Base-by-base conservation (phyloP, 768 basidiomycete species). In the Hebeloma cylindrosporum region DNA sequence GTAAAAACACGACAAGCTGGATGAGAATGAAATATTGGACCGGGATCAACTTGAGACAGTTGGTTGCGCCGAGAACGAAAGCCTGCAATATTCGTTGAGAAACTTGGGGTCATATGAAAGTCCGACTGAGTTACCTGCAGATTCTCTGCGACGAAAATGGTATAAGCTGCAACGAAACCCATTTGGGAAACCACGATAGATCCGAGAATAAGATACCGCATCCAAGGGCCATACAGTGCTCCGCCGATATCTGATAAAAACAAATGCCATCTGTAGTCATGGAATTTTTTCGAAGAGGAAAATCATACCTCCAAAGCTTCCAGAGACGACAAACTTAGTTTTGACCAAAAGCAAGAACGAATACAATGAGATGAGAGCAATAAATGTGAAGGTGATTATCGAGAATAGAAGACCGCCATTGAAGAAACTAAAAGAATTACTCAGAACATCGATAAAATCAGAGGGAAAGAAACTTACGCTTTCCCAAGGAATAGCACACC, bases 391-490 rank as follows among this genome's bases (percentile, higher is more conserved):
- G 2, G 85, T 78, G 44, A 92, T 43, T 23, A 77, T 52, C 5
- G 94, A 97, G 68, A 99, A 99, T 25, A 97, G 67, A 37, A 98
- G 73, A 7, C 95, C 94, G 42, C 96, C 96, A 50, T 98, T 99
- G 71, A 82, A 84, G 71, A 99, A 99, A 40, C 92, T 93, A 50
- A 40, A 2, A 37, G 21, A 14, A 29, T 39, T 25, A 22, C 13
- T 17, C 11, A 25, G 4, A 29, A 23, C 10, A 23, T n/a, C n/a
- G n/a, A 27, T 5, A 41, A 6, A 27, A 47, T 30, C 5, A 13
- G 17, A 2, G 68, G 18, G 11, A 5, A 9, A 25, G 7, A 38
- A 14, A 54, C 88, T 58, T 64, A 93, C 87, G 84, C 96, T 69
- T 91, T 95, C 40, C 93, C 96, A 20, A 99, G 77, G 71, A 99